Evolutionary conservation across 345 rosid genomes (phyloP).

Genomic region (Psidium guajava): DNA sequence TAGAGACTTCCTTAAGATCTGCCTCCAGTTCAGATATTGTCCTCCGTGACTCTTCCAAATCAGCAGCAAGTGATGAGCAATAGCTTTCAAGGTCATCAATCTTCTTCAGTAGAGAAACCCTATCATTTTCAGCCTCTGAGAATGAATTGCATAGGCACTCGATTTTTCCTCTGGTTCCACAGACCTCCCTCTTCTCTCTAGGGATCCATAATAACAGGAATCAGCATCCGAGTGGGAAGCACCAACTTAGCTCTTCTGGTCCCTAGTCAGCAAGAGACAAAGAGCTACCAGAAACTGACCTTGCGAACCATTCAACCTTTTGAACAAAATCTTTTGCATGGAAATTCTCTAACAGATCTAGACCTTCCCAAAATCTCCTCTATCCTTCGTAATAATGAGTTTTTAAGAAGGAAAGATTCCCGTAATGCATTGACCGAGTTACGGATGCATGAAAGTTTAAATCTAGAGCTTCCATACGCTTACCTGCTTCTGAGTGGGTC

Average conservation of each 20-base stretch:
- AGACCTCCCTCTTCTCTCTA: constrained; percentile 76
- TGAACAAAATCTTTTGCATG: constrained; percentile 79
- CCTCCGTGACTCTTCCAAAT: constrained; percentile 48
- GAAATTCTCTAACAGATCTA: constrained; percentile 83
- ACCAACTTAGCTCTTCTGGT: constrained; percentile 58
- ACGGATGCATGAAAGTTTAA: constrained; percentile 95
- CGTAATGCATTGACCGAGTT: constrained; percentile 88
- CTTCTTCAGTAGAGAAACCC: constrained; percentile 50
- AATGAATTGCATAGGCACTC: constrained; percentile 75
- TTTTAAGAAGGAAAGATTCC: constrained; percentile 92
- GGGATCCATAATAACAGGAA: constrained; percentile 44
- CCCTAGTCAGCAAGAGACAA: constrained; percentile 56
- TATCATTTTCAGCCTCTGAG: constrained; percentile 51
- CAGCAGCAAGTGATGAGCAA: constrained; percentile 50
- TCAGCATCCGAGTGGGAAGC: constrained; percentile 50
- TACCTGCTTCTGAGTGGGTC: constrained; percentile 76
- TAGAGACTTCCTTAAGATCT: constrained; percentile 34
- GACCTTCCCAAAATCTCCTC: constrained; percentile 91
- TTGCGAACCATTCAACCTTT: constrained; percentile 90
- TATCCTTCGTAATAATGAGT: constrained; percentile 82
- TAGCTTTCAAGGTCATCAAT: constrained; percentile 48
- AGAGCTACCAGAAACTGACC: constrained; percentile 51
- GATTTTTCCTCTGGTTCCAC: constrained; percentile 70
- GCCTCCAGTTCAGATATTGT: constrained; percentile 39
- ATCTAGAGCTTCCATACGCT: constrained; percentile 89